phyloP scores from a whole-genome alignment of 768 basidiomycete species.

The Hirschioporus abietinus region DNA sequence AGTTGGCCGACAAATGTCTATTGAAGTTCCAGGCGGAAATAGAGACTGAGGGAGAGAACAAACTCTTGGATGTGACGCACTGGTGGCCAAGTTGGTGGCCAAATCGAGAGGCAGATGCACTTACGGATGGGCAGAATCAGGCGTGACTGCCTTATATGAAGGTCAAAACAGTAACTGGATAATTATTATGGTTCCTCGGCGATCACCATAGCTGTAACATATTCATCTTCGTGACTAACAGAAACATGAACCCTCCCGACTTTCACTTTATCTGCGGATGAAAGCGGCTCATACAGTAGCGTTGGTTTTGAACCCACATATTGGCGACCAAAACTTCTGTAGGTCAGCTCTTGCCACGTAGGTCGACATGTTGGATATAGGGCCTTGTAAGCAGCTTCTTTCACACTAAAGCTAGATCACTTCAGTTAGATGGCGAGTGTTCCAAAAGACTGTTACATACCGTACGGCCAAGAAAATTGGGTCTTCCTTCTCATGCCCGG shows the following conservation, averaged over 20 bases:
- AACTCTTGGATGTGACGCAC: constrained; percentile 39
- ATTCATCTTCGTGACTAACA: constrained; percentile 79
- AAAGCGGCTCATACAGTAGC: constrained; percentile 25
- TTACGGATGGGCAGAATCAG: constrained; percentile 11
- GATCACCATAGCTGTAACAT: constrained; percentile 63
- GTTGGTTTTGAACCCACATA: constrained; percentile 32
- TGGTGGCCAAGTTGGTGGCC: constrained; percentile 56
- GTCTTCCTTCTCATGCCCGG: constrained; percentile 23
- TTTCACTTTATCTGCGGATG: constrained; percentile 16
- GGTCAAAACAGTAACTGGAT: background rate
- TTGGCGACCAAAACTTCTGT: constrained; percentile 24
- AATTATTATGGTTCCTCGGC: constrained; percentile 34
- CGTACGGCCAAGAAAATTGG: constrained; percentile 61
- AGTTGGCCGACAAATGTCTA: constrained; percentile 45
- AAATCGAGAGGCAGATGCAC: constrained; percentile 49
- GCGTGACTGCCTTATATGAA: background rate
- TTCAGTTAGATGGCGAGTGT: constrained; percentile 10
- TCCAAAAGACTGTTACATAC: constrained; percentile 34
- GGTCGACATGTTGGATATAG: constrained; percentile 56
- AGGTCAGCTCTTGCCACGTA: constrained; percentile 74
- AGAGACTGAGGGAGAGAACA: constrained; percentile 21
- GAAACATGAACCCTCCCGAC: constrained; percentile 53
- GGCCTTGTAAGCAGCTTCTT: constrained; percentile 87
- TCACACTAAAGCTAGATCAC: constrained; percentile 64
- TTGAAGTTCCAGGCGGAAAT: constrained; percentile 32